Evolutionary conservation across 352 stramenopile genomes (phyloP), one percentile per base, ranked within the genome.

Genomic region (Plasmopara viticola): DNA sequence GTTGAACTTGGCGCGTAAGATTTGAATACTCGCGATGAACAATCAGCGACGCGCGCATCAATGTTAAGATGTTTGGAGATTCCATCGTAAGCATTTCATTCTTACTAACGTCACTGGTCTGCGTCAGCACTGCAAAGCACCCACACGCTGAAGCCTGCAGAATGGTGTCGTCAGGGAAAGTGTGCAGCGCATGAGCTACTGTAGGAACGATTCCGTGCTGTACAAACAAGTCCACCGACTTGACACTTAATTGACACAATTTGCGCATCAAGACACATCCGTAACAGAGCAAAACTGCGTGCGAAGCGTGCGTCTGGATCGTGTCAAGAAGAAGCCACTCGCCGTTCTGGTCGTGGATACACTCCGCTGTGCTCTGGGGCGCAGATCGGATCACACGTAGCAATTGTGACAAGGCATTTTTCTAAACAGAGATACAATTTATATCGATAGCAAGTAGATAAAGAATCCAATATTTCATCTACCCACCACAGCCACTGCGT

Each of bases 191-290:
- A 9, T 86, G 67, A 13, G 64, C 64, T 14, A 86, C 54, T 5
- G 77, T 51, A 8, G 60, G 34, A n/a, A 87, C 62, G 35, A 86
- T 80, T 5, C 74, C 70, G 37, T 84, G 65, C 37, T 78, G 60
- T n/a, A 85, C 57, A 64, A 88, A 86, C 18, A 86, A 61, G 41
- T 80, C 70, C 1, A 66, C 75, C 5, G 74, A 66, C 29, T 88
- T 73, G 33, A 84, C 66, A 47, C 72, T 87, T 9, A 89, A 56
- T 45, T 89, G 75, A 44, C 73, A 89, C 20, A 89, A 58, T 38
- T 89, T 89, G 47, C 78, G 78, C 60, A 87, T 73, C 12, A 89
- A 57, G 20, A 89, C 78, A 53, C 77, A 87, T 14, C 78, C 78
- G 31, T 89, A 89, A 48, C 78, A 89, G 6, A 87, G 66, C 34